These are phyloP conservation scores for Candida pseudofarinosa DNA, from an alignment of 805 yeast species.

Conservation along the genomic window DNA sequence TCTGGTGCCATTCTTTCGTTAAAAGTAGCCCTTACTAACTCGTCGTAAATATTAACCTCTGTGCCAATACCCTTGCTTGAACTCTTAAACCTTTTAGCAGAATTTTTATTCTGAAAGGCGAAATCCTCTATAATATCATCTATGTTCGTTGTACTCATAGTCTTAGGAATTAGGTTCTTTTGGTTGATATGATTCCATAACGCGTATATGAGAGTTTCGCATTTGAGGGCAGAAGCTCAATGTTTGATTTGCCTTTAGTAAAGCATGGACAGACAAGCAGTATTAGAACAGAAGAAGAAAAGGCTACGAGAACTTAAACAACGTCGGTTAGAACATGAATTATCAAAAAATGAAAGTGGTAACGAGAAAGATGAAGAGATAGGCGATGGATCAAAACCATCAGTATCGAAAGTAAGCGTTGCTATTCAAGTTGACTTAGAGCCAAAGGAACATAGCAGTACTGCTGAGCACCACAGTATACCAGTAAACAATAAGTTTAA, in stretches of 20 bases:
- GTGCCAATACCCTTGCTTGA: not conserved
- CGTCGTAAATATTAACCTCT: constrained; percentile 31
- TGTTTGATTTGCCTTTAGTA: too few relatives aligned
- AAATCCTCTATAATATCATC: constrained; percentile 70
- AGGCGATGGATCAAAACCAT: not conserved
- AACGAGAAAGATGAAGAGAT: not conserved
- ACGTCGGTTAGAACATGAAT: constrained; percentile 9
- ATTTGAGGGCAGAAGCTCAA: not conserved
- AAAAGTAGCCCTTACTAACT: constrained; percentile 65
- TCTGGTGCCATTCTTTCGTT: constrained; percentile 87
- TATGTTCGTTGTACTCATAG: constrained; percentile 34
- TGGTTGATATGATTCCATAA: not conserved
- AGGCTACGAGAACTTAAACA: constrained; percentile 25
- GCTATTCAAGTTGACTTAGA: constrained; percentile 26
- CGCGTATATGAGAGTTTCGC: not conserved
- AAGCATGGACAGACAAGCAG: constrained; percentile 32
- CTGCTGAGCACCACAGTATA: not conserved
- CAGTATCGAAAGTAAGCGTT: constrained; percentile 13
- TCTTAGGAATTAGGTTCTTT: not conserved
- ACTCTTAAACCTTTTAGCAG: not conserved
- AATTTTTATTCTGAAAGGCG: constrained; percentile 27
- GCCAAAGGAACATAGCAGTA: not conserved
- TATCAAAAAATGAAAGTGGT: not conserved
- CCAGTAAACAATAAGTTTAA: not conserved
- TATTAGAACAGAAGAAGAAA: constrained; percentile 38